Conservation (phyloP, 192 early-diverging fungal genomes). For the Neocallimastix lanati region DNA sequence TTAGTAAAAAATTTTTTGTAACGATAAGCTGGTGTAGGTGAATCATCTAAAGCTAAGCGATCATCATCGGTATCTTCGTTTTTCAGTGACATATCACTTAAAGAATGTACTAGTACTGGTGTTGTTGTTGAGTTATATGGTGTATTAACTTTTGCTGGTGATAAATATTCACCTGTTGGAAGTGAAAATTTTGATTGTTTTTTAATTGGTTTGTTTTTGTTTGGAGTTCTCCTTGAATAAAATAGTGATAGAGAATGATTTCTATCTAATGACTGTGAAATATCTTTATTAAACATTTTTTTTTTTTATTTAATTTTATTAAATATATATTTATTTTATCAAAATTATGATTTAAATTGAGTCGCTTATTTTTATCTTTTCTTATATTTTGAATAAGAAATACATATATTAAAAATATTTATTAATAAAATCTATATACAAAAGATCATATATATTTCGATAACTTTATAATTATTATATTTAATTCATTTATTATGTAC, state of each 20-base stretch:
- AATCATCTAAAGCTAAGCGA: not conserved
- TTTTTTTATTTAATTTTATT: not conserved
- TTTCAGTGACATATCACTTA: not conserved
- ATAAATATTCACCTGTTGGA: not conserved
- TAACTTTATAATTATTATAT: too few relatives aligned
- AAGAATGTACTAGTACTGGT: not conserved
- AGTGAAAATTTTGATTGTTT: not conserved
- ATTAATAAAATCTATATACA: too few relatives aligned
- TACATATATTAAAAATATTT: too few relatives aligned
- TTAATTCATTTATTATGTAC: too few relatives aligned
- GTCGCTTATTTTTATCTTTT: too few relatives aligned
- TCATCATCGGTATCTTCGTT: not conserved
- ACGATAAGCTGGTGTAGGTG: not conserved
- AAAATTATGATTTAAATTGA: not conserved
- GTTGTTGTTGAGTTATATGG: not conserved
- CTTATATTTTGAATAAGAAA: too few relatives aligned
- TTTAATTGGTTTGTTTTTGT: not conserved
- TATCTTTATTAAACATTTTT: not conserved
- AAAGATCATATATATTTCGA: too few relatives aligned
- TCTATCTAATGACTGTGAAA: not conserved
- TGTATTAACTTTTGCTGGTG: not conserved
- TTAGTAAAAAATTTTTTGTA: not conserved
- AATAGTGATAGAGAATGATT: not conserved
- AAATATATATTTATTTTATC: not conserved
- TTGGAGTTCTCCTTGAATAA: not conserved